Evolutionary conservation across 352 stramenopile genomes (phyloP).

Genomic region (Pythium monospermum): DNA sequence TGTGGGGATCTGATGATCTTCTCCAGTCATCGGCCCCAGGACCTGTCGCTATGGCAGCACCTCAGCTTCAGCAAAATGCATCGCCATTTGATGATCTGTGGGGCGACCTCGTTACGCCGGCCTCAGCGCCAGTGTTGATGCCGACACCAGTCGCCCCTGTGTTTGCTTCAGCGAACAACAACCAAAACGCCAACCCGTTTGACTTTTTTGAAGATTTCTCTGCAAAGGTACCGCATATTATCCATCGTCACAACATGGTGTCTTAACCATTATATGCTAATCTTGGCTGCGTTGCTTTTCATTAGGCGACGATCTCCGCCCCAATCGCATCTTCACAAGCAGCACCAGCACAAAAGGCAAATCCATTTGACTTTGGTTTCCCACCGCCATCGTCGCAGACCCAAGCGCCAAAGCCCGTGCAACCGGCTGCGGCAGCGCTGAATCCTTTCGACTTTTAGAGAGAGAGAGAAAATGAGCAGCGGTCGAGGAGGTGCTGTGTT

Average conservation of each 20-base stretch:
- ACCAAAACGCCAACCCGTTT: conserved; percentile 21
- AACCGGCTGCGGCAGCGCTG: conserved; percentile 12
- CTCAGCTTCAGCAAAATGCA: conserved; percentile 1
- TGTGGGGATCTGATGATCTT: conserved; percentile 14
- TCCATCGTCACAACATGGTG: no score
- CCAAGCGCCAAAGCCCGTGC: conserved; percentile 1
- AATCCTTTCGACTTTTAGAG: conserved; percentile 35
- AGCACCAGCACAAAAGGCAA: conserved; percentile 6
- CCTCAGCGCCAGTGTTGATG: neutral
- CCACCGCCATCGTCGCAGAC: conserved; percentile 6
- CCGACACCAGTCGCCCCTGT: neutral
- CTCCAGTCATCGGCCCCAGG: conserved; percentile 4
- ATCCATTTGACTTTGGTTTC: conserved; percentile 21
- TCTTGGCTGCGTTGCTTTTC: no score
- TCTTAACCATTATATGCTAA: no score
- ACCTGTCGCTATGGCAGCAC: neutral
- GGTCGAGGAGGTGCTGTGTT: no score
- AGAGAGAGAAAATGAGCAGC: conserved; percentile 5
- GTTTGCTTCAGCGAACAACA: neutral
- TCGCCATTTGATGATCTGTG: conserved; percentile 16
- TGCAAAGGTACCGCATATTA: conserved; percentile 13
- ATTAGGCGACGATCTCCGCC: conserved; percentile 17
- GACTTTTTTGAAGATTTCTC: conserved; percentile 28
- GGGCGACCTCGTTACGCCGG: conserved; percentile 8
- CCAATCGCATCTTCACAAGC: neutral